Base-by-base conservation (phyloP, 371 early-diverging fungal species). In the Mycotypha africana region DNA sequence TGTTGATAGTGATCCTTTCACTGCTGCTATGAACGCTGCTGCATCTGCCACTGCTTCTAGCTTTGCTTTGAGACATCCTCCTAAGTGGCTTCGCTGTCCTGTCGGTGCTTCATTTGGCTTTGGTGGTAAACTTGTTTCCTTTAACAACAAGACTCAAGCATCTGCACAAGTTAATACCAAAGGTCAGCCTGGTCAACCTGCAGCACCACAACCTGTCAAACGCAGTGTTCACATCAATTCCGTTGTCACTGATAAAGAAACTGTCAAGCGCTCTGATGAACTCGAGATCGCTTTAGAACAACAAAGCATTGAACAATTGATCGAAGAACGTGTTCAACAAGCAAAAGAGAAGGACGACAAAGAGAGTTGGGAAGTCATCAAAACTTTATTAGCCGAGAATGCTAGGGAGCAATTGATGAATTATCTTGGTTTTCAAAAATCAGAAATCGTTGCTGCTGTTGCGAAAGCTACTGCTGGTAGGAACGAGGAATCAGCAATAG, bases 1-100 rank as follows among this genome's bases (percentile, higher is more conserved):
- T 35, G 38, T 35, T 1, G 45, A 16, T 49, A 78, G 80, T 55
- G 93, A 94, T 60, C 92, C 92, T 25, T 93, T 92, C 60, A 84
- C 67, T 8, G 59, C 65, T 36, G 63, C 63, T 3, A 19, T 58
- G 45, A 58, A 58, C 2, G 58, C 58, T 22, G 41, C 61, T 25
- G 42, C 60, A 15, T 56, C 68, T 7, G 42, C 58, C 3, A 43
- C 51, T 32, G 36, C 52, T 12, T 42, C 58, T 2, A 53, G 57
- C 0, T 73, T 73, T 25, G 36, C 66, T 2, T 76, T 97, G 17
- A 87, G 84, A 47, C 82, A 87, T 21, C 91, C 97, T 33, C 97
- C 98, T 24, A 93, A 92, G 70, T 98, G 98, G 98, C 81, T 94
- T 17, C 83, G 91, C 28, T 78, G 95, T 4, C 96, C 96, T 14